Evolutionary conservation across 1,284 basidiomycete genomes (phyloP).

Genomic region (Microbotryum violaceum): DNA sequence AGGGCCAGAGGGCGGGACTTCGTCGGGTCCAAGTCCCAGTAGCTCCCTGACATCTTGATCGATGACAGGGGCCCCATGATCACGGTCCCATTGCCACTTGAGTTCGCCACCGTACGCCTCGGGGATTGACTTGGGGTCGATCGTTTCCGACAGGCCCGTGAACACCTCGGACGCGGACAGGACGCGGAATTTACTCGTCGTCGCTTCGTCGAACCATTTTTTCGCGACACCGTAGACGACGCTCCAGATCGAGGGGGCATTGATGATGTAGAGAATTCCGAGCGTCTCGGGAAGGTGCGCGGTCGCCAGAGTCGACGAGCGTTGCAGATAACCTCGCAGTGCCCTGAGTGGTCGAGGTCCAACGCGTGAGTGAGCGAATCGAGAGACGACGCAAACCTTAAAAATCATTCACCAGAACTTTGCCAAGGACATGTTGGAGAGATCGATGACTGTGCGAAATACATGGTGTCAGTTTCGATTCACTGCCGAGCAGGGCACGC

Average conservation of each 20-base stretch:
- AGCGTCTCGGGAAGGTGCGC: constrained; percentile 64
- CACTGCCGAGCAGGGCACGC: too few species aligned
- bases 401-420: constrained; percentile 46
- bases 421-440: constrained; percentile 52
- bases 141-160: constrained; percentile 38
- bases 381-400: too few species aligned
- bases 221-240: constrained; percentile 31
- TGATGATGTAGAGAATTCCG: constrained; percentile 7
- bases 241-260: neutral
- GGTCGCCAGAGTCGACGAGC: constrained; percentile 58
- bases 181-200: neutral
- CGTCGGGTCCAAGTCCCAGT: too few species aligned
- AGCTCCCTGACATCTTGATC: too few species aligned
- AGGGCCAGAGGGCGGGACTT: too few species aligned
- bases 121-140: constrained; percentile 54
- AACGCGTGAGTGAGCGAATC: too few species aligned
- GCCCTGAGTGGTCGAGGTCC: too few species aligned
- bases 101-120: constrained; percentile 50
- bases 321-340: neutral
- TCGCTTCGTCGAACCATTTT: constrained; percentile 41
- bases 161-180: constrained; percentile 16
- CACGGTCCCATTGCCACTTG: constrained; percentile 10
- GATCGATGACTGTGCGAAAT: constrained; percentile 51
- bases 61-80: too few species aligned
- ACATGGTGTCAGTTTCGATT: neutral